Evolutionary conservation across 179 eudicot species (phyloP).

Genomic region (Dionaea muscipula): DNA sequence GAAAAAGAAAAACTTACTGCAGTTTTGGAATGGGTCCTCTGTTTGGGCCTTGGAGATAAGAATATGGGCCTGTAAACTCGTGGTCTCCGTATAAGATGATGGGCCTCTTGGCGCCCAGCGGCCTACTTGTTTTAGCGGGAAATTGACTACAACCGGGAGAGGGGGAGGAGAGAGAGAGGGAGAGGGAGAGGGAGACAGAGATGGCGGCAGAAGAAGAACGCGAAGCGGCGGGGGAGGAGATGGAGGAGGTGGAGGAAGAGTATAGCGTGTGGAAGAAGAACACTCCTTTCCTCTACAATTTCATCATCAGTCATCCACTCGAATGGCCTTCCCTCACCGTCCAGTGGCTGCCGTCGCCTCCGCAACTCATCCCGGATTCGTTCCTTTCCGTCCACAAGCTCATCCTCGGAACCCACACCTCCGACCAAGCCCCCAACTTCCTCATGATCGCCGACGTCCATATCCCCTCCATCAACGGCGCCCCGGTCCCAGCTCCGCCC

Average conservation of each 20-base stretch:
- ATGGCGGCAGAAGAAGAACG: constrained; percentile 17
- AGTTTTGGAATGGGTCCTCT: too few species aligned
- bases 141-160: too few species aligned
- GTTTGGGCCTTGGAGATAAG: too few species aligned
- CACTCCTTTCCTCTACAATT: constrained; percentile 73
- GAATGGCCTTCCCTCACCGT: constrained; percentile 98
- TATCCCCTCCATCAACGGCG: constrained; percentile 24
- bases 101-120: too few species aligned
- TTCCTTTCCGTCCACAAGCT: constrained; percentile 44
- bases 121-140: too few species aligned
- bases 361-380: constrained; percentile 23
- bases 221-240: constrained; percentile 11
- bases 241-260: constrained; percentile 50
- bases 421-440: constrained; percentile 56
- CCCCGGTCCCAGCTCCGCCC: constrained; percentile 22
- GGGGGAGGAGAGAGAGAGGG: neutral
- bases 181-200: constrained; percentile 8
- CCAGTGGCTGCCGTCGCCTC: constrained; percentile 54
- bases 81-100: too few species aligned
- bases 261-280: constrained; percentile 87
- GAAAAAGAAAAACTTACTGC: too few species aligned
- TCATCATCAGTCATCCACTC: constrained; percentile 51
- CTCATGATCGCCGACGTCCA: constrained; percentile 63
- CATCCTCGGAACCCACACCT: constrained; percentile 82
- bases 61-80: too few species aligned